Percentiles rank a stretch among this genome's conserved stretches.
These are phyloP conservation scores for Lyophyllum shimeji DNA, from an alignment of 768 basidiomycete species.

Conservation along the genomic window DNA sequence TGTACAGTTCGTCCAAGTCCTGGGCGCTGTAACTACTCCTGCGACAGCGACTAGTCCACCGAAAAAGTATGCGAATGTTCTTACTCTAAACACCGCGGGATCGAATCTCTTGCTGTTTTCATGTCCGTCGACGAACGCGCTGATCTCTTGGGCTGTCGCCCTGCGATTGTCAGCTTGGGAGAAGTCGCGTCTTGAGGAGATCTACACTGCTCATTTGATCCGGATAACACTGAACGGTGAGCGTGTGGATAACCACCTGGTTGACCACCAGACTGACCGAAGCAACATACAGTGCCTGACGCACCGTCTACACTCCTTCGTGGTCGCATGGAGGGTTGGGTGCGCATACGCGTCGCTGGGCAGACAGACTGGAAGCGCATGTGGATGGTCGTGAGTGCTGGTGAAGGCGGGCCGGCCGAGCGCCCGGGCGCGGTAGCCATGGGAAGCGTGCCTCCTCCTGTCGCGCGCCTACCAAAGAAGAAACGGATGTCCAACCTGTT, in stretches of 20 bases:
- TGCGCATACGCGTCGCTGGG: slow-evolving; percentile 89
- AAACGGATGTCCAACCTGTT: slow-evolving; percentile 75
- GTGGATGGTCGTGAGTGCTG: slow-evolving; percentile 75
- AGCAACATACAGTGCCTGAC: slow-evolving; percentile 36
- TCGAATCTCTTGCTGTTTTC: slow-evolving; percentile 88
- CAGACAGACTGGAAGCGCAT: slow-evolving; percentile 95
- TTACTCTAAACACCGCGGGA: slow-evolving; percentile 93
- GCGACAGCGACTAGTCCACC: slow-evolving; percentile 47
- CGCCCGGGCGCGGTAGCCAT: slow-evolving; percentile 24
- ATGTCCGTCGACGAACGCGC: slow-evolving; percentile 66
- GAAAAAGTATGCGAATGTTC: slow-evolving; percentile 70
- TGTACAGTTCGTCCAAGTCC: slow-evolving; percentile 71
- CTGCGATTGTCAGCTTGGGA: slow-evolving; percentile 93
- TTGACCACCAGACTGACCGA: not conserved
- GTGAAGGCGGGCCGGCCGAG: slow-evolving; percentile 27
- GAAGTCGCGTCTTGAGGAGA: slow-evolving; percentile 91
- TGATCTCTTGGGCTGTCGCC: slow-evolving; percentile 90
- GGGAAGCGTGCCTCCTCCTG: slow-evolving; percentile 21
- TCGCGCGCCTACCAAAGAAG: slow-evolving; percentile 29
- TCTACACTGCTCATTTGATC: slow-evolving; percentile 94
- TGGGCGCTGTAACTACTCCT: slow-evolving; percentile 72
- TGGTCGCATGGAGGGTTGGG: slow-evolving; percentile 89
- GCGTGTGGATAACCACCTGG: slow-evolving; percentile 10
- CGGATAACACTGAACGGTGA: slow-evolving; percentile 62
- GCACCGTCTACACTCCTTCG: slow-evolving; percentile 63